A percentile compares a stretch with the other conserved stretches of the same genome.
Conservation (phyloP, 139 green algal genomes). For the Chlamydomonas sphaeroides region DNA sequence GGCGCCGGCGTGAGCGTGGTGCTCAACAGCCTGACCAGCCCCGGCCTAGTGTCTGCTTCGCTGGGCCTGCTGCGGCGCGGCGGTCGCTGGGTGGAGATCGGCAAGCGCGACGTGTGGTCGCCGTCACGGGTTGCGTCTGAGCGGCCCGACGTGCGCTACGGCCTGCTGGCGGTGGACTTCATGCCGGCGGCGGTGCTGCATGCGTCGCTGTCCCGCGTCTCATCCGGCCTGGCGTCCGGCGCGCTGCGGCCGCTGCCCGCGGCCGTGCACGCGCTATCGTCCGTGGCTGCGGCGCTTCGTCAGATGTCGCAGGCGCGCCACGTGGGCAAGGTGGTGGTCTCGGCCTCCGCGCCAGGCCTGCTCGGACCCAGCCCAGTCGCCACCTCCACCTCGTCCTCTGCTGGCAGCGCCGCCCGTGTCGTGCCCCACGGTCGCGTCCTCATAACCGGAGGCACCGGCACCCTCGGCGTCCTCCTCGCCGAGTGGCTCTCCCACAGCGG, state of each 20-base stretch:
- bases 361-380: too few relatives aligned
- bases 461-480: slow-evolving; percentile 64
- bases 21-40: slow-evolving; percentile 86
- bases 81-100: slow-evolving; percentile 86
- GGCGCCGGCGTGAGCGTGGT: slow-evolving; percentile 71
- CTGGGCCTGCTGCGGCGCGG: slow-evolving; percentile 65
- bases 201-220: slow-evolving; percentile 49
- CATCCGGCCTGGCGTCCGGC: slow-evolving; percentile 57
- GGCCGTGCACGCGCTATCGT: slow-evolving; percentile 44
- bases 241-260: slow-evolving; percentile 45
- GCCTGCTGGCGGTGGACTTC: slow-evolving; percentile 87
- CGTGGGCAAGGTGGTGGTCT: slow-evolving; percentile 83
- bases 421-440: slow-evolving; percentile 13
- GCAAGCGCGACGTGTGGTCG: slow-evolving; percentile 90
- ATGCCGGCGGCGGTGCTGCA: slow-evolving; percentile 67
- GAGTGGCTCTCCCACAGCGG: slow-evolving; percentile 58
- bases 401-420: neutral
- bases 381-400: neutral
- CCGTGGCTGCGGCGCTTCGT: slow-evolving; percentile 52
- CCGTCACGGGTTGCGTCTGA: slow-evolving; percentile 66
- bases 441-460: slow-evolving; percentile 75
- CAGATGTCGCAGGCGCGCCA: slow-evolving; percentile 78
- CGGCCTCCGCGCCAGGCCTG: neutral
- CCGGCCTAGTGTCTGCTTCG: slow-evolving; percentile 79
- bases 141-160: slow-evolving; percentile 82